Percentiles rank a stretch among this genome's conserved stretches.
Evolutionary conservation across 495 filamentous ascomycete genomes (phyloP).

Genomic region (Pseudevernia furfuracea): DNA sequence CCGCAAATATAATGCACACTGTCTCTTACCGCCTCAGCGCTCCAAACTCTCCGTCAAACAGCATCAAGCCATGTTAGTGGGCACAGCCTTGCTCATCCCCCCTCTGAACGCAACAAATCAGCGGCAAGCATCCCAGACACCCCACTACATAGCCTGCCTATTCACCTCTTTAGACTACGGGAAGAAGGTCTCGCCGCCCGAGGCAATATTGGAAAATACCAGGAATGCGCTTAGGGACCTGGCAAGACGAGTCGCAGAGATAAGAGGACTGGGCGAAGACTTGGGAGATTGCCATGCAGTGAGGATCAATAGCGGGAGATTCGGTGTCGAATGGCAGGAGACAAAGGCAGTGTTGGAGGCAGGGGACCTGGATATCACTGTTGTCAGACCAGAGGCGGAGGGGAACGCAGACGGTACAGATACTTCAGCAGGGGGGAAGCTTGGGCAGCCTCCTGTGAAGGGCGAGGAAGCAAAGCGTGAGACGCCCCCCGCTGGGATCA

Average conservation of each 20-base stretch:
- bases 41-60: constrained; percentile 13
- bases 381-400: constrained; percentile 25
- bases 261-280: neutral
- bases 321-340: constrained; percentile 36
- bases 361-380: constrained; percentile 30
- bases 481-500: neutral
- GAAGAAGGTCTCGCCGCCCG: constrained; percentile 8
- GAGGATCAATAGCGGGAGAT: constrained; percentile 40
- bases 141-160: constrained; percentile 44
- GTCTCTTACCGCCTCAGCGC: neutral
- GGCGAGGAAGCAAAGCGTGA: neutral
- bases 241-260: constrained; percentile 29
- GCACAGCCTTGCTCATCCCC: constrained; percentile 41
- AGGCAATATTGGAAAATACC: constrained; percentile 36
- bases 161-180: constrained; percentile 40
- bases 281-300: constrained; percentile 32
- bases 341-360: constrained; percentile 30
- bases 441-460: neutral
- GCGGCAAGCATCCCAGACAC: neutral
- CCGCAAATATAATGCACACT: constrained; percentile 10
- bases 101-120: constrained; percentile 30
- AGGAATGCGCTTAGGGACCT: constrained; percentile 36
- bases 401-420: constrained; percentile 17
- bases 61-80: constrained; percentile 27
- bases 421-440: constrained; percentile 17